Percentiles rank a stretch among this genome's conserved stretches.
Evolutionary conservation across 768 basidiomycete genomes (phyloP).

Genomic region (Trametes meyenii): DNA sequence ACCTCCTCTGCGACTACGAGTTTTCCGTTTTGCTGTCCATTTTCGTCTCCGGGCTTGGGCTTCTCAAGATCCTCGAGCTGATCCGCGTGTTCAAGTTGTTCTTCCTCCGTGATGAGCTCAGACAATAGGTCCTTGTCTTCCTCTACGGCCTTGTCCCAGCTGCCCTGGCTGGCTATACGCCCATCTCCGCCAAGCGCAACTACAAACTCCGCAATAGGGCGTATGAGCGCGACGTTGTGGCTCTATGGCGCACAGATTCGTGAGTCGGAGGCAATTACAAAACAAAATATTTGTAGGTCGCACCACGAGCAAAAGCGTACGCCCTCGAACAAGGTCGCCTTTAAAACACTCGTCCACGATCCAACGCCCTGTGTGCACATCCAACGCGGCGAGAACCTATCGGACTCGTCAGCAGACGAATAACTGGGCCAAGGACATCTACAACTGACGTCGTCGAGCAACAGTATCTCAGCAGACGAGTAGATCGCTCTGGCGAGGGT

Average conservation of each 20-base stretch:
- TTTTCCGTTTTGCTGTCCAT: slow-evolving; percentile 47
- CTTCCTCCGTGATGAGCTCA: slow-evolving; percentile 31
- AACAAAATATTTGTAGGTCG: slow-evolving; percentile 11
- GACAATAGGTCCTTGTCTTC: slow-evolving; percentile 40
- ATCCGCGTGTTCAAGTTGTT: background rate
- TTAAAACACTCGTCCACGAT: slow-evolving; percentile 54
- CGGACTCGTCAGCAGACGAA: background rate
- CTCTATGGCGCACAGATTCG: slow-evolving; percentile 35
- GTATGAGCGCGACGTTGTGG: slow-evolving; percentile 56
- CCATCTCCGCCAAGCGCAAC: slow-evolving; percentile 60
- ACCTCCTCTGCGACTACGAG: slow-evolving; percentile 70
- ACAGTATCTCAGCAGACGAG: slow-evolving; percentile 58
- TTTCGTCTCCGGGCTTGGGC: slow-evolving; percentile 20
- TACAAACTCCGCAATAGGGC: slow-evolving; percentile 57
- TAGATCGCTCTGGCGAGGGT: slow-evolving; percentile 63
- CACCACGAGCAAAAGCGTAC: slow-evolving; percentile 58
- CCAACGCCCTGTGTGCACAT: slow-evolving; percentile 55
- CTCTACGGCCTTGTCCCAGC: slow-evolving; percentile 49
- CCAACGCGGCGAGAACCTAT: slow-evolving; percentile 50
- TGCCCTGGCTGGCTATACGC: slow-evolving; percentile 49
- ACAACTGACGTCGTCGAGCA: slow-evolving; percentile 68
- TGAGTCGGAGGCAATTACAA: background rate
- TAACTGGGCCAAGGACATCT: background rate
- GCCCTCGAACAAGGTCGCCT: slow-evolving; percentile 48
- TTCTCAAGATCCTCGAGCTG: slow-evolving; percentile 28